Evolutionary conservation across 768 basidiomycete species (phyloP).

Genomic region (Dacryopinax spathularia): DNA sequence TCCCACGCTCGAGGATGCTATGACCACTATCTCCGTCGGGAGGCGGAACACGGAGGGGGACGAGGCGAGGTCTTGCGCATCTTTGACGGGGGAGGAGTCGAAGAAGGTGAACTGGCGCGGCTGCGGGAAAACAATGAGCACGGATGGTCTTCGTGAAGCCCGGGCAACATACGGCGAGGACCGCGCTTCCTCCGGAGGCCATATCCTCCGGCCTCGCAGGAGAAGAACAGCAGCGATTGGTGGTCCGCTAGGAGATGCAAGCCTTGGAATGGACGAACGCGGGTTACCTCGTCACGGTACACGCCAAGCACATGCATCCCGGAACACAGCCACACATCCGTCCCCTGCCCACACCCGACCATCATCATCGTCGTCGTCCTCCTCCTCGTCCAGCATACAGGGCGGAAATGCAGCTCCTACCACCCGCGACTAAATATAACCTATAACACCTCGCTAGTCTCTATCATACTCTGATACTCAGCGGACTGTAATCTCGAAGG

Average conservation of each 20-base stretch:
- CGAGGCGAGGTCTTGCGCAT: constrained; percentile 58
- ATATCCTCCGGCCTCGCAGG: not conserved
- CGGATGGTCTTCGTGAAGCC: too few relatives aligned
- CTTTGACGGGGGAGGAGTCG: constrained; percentile 59
- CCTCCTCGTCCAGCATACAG: too few relatives aligned
- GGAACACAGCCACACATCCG: too few relatives aligned
- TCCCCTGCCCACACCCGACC: too few relatives aligned
- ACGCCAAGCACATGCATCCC: not conserved
- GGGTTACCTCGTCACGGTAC: too few relatives aligned
- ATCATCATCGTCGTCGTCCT: too few relatives aligned
- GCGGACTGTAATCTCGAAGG: too few relatives aligned
- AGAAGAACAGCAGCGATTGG: too few relatives aligned
- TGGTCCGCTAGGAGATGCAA: not conserved
- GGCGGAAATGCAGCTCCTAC: too few relatives aligned
- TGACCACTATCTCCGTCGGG: constrained; percentile 13
- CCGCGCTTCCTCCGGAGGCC: not conserved
- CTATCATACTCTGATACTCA: too few relatives aligned
- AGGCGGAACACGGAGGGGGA: constrained; percentile 72
- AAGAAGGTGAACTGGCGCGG: constrained; percentile 90
- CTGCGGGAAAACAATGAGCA: constrained; percentile 30
- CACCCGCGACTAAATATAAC: too few relatives aligned
- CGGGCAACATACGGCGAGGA: not conserved
- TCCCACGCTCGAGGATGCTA: constrained; percentile 48
- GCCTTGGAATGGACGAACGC: not conserved
- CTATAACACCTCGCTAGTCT: too few relatives aligned